Percentiles rank a stretch among this genome's conserved stretches.
Evolutionary conservation across 768 basidiomycete species (phyloP).

Genomic region (Trametes cinnabarina): DNA sequence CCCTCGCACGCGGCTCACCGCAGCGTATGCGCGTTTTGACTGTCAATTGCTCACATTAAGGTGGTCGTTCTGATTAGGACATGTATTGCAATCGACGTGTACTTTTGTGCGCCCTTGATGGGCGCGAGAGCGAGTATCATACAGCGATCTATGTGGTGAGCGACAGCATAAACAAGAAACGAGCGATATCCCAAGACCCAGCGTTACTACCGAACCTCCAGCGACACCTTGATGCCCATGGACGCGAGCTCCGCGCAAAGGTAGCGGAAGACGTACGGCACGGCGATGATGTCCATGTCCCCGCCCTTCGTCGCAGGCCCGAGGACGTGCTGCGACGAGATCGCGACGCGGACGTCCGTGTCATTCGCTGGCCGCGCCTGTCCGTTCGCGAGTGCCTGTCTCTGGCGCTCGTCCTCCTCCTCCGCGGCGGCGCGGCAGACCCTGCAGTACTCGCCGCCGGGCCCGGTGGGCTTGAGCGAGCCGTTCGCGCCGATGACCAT

Average conservation of each 20-base stretch:
- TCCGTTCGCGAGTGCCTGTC: slow-evolving; percentile 58
- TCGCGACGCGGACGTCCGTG: slow-evolving; percentile 59
- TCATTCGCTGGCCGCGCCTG: slow-evolving; percentile 40
- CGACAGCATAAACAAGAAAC: slow-evolving; percentile 1
- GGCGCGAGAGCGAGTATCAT: slow-evolving; percentile 9
- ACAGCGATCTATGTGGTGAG: slow-evolving; percentile 6
- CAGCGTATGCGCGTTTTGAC: too few species aligned
- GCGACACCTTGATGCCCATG: slow-evolving; percentile 92
- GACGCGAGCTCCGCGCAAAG: slow-evolving; percentile 95
- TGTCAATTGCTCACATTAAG: too few species aligned
- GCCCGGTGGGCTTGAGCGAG: slow-evolving; percentile 58
- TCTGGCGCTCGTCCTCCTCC: slow-evolving; percentile 58
- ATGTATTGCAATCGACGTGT: slow-evolving; percentile 5
- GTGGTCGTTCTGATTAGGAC: neutral
- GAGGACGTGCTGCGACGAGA: slow-evolving; percentile 68
- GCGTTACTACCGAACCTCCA: slow-evolving; percentile 65
- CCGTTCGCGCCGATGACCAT: slow-evolving; percentile 49
- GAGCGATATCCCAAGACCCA: neutral
- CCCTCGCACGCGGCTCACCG: too few species aligned
- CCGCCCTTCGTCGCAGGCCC: slow-evolving; percentile 60
- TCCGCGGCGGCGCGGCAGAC: slow-evolving; percentile 79
- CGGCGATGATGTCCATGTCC: slow-evolving; percentile 90
- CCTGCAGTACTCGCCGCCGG: slow-evolving; percentile 91
- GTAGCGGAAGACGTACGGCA: slow-evolving; percentile 94
- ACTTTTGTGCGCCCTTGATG: slow-evolving; percentile 9